Evolutionary conservation across 345 rosid genomes (phyloP), one percentile per base, ranked within the genome.

Genomic region (Rhizophora apiculata): DNA sequence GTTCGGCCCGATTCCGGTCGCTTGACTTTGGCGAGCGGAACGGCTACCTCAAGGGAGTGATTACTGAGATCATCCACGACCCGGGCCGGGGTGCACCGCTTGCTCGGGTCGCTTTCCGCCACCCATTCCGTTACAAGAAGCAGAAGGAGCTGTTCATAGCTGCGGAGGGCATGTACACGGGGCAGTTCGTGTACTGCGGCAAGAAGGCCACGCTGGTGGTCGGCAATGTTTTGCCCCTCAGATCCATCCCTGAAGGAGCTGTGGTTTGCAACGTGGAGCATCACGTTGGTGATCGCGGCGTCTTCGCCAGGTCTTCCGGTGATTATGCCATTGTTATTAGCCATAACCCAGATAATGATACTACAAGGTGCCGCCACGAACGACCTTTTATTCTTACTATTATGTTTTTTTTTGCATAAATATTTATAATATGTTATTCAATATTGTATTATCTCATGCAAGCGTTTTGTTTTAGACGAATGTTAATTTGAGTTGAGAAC

Each of bases 111-210:
- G 27, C 59, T 6, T 65, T 65, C 32, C 68, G 68, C 5, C 68
- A 65, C 55, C 68, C 68, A 19, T 65, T 65, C 59, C 68, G 68
- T 5, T 65, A 27, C 68, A 26, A 65, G 68, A 49, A 65, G 39
- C 68, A 65, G 59, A 51, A 65, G 68, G 68, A 65, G 68, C 68
- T 65, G 11, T 65, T 65, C 68, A 37, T 65, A 18, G 68, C 68
- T 4, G 60, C 68, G 24, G 68, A 65, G 34, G 68, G 68, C 11
- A 49, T 65, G 68, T 65, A 65, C 37, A 51, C 58, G 19, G 59
- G 58, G 49, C 49, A 43, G 49, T 43, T 43, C 18, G 49, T 43
- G 18, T 43, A 43, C 49, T 43, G 49, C 20, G 68, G 68, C 19
- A 65, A 65, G 68, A 65, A 65, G 68, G 68, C 68, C 5, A 43